These are phyloP conservation scores for Salpingoeca rosetta DNA, from an alignment of 78 protist genomes.

Conservation along the genomic window DNA sequence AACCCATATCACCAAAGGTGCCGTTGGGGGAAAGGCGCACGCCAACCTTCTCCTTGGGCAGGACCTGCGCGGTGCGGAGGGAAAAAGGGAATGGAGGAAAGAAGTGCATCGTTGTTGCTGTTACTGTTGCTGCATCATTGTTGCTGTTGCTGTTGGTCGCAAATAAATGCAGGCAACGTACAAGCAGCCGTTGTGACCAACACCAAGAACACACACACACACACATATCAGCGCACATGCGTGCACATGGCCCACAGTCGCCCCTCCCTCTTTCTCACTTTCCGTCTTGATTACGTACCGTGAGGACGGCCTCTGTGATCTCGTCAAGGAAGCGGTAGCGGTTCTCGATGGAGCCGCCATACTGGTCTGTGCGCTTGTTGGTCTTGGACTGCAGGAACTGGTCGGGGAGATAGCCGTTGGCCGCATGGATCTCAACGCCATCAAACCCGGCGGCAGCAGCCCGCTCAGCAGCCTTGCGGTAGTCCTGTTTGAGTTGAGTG, in stretches of 20 bases:
- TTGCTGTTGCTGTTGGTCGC: not conserved
- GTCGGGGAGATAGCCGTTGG: slow-evolving; percentile 76
- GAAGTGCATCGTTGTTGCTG: not conserved
- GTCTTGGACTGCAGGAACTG: slow-evolving; percentile 44
- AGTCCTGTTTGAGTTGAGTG: not conserved
- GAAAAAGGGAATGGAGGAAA: not conserved
- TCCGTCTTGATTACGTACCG: too few relatives aligned
- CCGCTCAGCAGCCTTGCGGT: slow-evolving; percentile 34
- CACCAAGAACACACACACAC: too few relatives aligned
- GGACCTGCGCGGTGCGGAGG: not conserved
- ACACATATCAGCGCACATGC: too few relatives aligned
- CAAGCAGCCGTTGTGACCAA: not conserved
- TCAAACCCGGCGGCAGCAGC: slow-evolving; percentile 72
- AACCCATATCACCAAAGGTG: not conserved
- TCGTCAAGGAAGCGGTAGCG: slow-evolving; percentile 47
- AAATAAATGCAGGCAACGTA: not conserved
- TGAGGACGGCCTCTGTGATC: slow-evolving; percentile 27
- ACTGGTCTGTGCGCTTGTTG: slow-evolving; percentile 71
- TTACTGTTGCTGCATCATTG: not conserved
- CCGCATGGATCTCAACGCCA: slow-evolving; percentile 80
- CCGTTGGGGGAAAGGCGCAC: slow-evolving; percentile 20
- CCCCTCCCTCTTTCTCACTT: too few relatives aligned
- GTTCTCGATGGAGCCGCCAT: slow-evolving; percentile 71
- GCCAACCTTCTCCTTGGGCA: not conserved
- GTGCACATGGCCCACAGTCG: too few relatives aligned